phyloP scores from a whole-genome alignment of 495 filamentous ascomycete genomes.

The Tuber microsphaerosporum region DNA sequence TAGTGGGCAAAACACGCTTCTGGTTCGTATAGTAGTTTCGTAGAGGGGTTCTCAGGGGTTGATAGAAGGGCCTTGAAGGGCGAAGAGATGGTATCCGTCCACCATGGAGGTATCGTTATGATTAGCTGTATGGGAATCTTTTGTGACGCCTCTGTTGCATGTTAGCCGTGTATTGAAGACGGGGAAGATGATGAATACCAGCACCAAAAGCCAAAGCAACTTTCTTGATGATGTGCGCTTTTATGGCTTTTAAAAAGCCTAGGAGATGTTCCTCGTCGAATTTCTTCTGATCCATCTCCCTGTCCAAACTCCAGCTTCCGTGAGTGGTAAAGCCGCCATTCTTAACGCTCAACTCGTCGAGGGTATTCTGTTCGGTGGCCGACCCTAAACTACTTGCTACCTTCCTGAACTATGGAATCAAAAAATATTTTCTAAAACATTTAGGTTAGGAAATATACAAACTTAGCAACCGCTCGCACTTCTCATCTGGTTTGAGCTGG shows the following conservation, averaged over 20 bases:
- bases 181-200: background rate
- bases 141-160: background rate
- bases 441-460: background rate
- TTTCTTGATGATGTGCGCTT: background rate
- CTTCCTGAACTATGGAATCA: background rate
- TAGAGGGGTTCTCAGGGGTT: background rate
- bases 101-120: background rate
- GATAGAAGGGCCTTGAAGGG: background rate
- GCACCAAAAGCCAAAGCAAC: background rate
- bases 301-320: constrained; percentile 4
- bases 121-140: background rate
- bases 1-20: background rate
- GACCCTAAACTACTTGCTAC: background rate
- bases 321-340: background rate
- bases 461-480: background rate
- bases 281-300: background rate
- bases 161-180: background rate
- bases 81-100: background rate
- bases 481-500: constrained; percentile 1
- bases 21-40: background rate
- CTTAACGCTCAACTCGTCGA: background rate
- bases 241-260: background rate
- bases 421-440: background rate
- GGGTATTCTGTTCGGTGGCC: background rate
- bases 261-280: background rate